Base-by-base conservation (phyloP, 2,329 filamentous ascomycete species). In the Emergomyces pasteurianus region DNA sequence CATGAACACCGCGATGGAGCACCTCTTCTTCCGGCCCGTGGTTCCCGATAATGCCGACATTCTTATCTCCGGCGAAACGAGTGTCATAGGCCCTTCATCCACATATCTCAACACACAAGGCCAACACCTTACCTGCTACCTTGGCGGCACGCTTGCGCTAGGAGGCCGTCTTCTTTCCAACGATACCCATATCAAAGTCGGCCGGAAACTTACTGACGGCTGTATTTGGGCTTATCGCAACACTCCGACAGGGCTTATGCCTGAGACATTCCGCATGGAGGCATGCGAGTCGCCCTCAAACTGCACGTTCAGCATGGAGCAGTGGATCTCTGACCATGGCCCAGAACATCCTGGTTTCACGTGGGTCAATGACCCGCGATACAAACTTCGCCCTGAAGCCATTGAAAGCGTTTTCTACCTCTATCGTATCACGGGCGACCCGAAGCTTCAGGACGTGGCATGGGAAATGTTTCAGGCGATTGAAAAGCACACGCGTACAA, bases 341-440 rank as follows among this genome's bases (percentile, higher is more conserved):
- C 7, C 21, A 28, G 2, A n/a, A 36, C 54, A 57, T 16, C 36
- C 26, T 16, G 54, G 54, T 21, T 57, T 57, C n/a, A 57, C 54
- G 2, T n/a, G 1, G 5, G 18, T 57, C 14, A 28, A 12, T 2
- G 40, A 57, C 16, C 7, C 61, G 53, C 60, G 64, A 38, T 67
- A 65, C n/a, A 68, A 63, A 18, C 54, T 68, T 64, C 88, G 87
- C 23, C 89, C 89, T 28, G 90, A 95, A 77, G 89, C 89, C 0
- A 91, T 95, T 67, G 90, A 95, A 69, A 90, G 87, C 0, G 86
- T 95, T 12, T 95, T 90, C 81, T 89, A 92, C 76, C 87, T 95
- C 80, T 94, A 94, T 76, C 88, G 91, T 70, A 90, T 95, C 73
- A 95, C 90, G 0, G 91, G 90, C 56, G 87, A 94, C 64, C 75